Evolutionary conservation across 177 flowering plant species (phyloP), one percentile per base, ranked within the genome.

Genomic region (Vitis hybrid): DNA sequence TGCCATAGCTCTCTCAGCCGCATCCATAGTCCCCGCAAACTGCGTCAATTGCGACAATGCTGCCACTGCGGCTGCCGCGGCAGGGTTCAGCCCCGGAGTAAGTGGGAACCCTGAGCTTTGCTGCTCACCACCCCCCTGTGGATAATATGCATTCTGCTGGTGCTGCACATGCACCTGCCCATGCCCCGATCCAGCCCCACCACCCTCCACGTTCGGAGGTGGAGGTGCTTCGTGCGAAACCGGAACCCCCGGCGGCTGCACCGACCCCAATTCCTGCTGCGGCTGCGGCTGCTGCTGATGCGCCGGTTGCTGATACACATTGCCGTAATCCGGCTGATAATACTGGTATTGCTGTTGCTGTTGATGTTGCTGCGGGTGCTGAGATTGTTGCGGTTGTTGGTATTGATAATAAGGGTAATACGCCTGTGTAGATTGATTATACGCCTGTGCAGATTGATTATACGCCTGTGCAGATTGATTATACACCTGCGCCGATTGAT

Each of bases 11-110:
- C 74, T 55, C 71, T 73, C 76, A 15, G 70, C 70, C 2, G 66
- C 76, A 13, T 47, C 55, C 72, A 68, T 62, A 2, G 67, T 54
- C 51, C 68, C 72, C 12, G 67, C 67, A 74, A 63, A 71, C 59
- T 74, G 72, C n/a, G 76, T 52, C 72, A 74, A 15, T 62, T 74
- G 76, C 15, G 71, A 54, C 67, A 74, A 64, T 28, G 76, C 76
- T 8, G 76, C 67, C 58, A 68, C 72, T 3, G 76, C 76, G 2
- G 72, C 76, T 3, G 76, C 76, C 10, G 72, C 76, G 0, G 72
- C 72, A 2, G 76, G 64, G 19, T 73, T 62, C 47, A 73, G 57
- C 66, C 67, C 76, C 17, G 58, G 52, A 2, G 28, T 13, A 10
- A 14, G 47, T 22, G 22, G 66, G 11, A 1, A 18, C 4, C 12